Conservation (phyloP, 306 rosid genomes). For the Acacia melanoxylon region DNA sequence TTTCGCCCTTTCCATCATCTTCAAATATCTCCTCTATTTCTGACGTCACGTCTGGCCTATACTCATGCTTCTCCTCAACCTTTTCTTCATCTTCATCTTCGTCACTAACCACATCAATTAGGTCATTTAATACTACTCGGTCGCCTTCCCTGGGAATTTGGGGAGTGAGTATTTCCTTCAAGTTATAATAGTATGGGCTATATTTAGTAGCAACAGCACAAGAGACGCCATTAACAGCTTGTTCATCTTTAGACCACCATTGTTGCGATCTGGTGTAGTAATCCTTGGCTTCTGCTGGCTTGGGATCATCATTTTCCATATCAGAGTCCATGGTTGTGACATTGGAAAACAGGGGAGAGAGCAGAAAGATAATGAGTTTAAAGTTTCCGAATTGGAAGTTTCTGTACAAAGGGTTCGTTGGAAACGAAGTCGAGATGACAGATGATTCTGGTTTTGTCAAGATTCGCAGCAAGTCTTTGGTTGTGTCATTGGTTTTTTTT, state of each 20-base stretch:
- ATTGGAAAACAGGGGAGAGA: background rate
- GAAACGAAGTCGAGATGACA: constrained; percentile 45
- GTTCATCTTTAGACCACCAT: background rate
- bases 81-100: constrained; percentile 46
- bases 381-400: constrained; percentile 34
- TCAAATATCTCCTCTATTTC: background rate
- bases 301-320: constrained; percentile 49
- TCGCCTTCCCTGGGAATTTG: constrained; percentile 50
- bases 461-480: constrained; percentile 36
- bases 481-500: constrained; percentile 32
- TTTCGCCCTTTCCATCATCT: background rate
- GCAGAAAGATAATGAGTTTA: constrained; percentile 36
- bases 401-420: constrained; percentile 45
- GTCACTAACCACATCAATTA: constrained; percentile 66
- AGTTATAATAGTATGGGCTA: constrained; percentile 25
- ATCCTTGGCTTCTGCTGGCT: constrained; percentile 43
- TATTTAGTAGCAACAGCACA: background rate
- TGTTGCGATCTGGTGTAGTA: constrained; percentile 26
- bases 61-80: constrained; percentile 24
- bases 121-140: constrained; percentile 6
- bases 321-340: constrained; percentile 27
- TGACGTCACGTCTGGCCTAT: background rate
- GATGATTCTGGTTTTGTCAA: constrained; percentile 53
- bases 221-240: constrained; percentile 36
- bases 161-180: constrained; percentile 44